These are phyloP conservation scores for Nepenthes alata DNA, from an alignment of 179 eudicot genomes.

Conservation along the genomic window DNA sequence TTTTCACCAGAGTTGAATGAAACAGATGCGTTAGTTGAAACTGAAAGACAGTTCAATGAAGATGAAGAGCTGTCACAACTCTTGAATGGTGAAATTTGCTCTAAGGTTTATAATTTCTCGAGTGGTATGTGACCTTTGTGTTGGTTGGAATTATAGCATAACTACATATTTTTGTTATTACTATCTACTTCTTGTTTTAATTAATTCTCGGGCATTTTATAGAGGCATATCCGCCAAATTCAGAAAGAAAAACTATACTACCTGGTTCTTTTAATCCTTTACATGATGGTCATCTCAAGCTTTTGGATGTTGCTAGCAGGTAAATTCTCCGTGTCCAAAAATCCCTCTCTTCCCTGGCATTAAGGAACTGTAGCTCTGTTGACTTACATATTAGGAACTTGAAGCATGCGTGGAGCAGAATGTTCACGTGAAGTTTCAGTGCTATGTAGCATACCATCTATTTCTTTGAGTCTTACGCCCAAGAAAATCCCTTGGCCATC, in stretches of 20 bases:
- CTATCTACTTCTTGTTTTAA: background rate
- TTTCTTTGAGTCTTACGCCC: no score
- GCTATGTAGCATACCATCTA: no score
- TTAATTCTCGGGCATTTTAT: slow-evolving; percentile 17
- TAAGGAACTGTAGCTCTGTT: background rate
- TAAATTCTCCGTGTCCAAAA: slow-evolving; percentile 10
- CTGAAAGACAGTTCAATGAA: slow-evolving; percentile 43
- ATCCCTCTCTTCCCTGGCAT: background rate
- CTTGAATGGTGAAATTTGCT: slow-evolving; percentile 59
- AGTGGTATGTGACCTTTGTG: slow-evolving; percentile 33
- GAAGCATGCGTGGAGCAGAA: no score
- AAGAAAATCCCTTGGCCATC: no score
- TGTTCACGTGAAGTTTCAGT: no score
- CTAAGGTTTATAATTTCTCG: slow-evolving; percentile 66
- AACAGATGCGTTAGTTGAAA: slow-evolving; percentile 41
- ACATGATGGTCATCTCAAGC: slow-evolving; percentile 89
- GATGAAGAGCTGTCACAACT: slow-evolving; percentile 82
- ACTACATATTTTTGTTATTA: background rate
- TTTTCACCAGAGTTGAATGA: slow-evolving; percentile 33
- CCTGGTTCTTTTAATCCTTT: slow-evolving; percentile 94
- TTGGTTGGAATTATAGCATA: background rate
- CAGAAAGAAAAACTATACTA: slow-evolving; percentile 68
- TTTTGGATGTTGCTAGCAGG: slow-evolving; percentile 83
- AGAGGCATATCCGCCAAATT: slow-evolving; percentile 28
- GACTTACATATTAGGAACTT: no score